Evolutionary conservation across 164 flowering plant species (phyloP).

Genomic region (Chloranthus sessilifolius): DNA sequence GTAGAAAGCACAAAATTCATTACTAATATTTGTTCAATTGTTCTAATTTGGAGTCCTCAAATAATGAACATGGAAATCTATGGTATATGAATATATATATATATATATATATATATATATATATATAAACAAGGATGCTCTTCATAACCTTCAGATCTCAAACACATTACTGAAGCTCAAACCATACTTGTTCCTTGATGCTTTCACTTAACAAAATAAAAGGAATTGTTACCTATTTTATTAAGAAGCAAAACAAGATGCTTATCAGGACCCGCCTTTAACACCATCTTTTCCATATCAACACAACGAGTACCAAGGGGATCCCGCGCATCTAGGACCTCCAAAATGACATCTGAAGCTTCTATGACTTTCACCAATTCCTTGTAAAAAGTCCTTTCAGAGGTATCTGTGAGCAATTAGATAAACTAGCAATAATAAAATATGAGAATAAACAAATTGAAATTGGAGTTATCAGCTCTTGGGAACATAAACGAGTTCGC

Average conservation of each 20-base stretch:
- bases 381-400: slow-evolving; percentile 84
- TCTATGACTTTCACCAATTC: slow-evolving; percentile 93
- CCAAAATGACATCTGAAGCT: slow-evolving; percentile 91
- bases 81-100: too few species aligned
- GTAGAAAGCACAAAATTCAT: too few species aligned
- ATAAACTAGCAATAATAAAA: neutral
- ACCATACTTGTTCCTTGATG: too few species aligned
- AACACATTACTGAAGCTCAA: too few species aligned
- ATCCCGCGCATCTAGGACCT: slow-evolving; percentile 97
- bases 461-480: too few species aligned
- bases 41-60: too few species aligned
- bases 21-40: too few species aligned
- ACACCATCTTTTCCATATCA: slow-evolving; percentile 93
- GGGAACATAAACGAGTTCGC: neutral
- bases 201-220: neutral
- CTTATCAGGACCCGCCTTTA: slow-evolving; percentile 73
- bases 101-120: too few species aligned
- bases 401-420: slow-evolving; percentile 37
- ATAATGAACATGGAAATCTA: too few species aligned
- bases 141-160: too few species aligned
- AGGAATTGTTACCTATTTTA: slow-evolving; percentile 64
- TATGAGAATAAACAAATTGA: neutral
- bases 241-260: slow-evolving; percentile 84
- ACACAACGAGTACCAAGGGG: slow-evolving; percentile 92
- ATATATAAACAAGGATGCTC: too few species aligned